Conservation (phyloP, 2,329 filamentous ascomycete genomes). For the Aspergillus eucalypticola region DNA sequence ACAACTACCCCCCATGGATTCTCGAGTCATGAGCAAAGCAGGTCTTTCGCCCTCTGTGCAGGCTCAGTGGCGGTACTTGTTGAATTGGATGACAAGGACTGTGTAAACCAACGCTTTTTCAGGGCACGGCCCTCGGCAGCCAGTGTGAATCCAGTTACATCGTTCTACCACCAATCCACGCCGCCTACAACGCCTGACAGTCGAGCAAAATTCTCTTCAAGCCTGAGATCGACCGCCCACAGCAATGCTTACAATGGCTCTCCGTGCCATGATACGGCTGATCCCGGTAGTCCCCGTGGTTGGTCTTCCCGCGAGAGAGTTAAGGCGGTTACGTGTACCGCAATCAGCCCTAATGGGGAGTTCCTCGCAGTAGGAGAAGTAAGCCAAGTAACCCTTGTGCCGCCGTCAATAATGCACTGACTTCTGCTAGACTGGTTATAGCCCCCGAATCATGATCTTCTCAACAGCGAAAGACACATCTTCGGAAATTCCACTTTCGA, state of each 20-base stretch:
- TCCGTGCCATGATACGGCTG: conserved; percentile 55
- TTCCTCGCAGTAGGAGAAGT: conserved; percentile 89
- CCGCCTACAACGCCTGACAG: conserved; percentile 57
- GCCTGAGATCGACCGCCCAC: conserved; percentile 52
- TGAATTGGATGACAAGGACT: conserved; percentile 67
- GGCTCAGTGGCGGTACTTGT: conserved; percentile 92
- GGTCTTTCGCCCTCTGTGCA: conserved; percentile 82
- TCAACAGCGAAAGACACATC: conserved; percentile 73
- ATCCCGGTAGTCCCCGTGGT: conserved; percentile 65
- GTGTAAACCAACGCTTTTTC: conserved; percentile 80
- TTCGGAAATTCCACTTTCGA: conserved; percentile 78
- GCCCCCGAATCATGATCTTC: conserved; percentile 87
- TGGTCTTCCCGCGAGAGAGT: conserved; percentile 90
- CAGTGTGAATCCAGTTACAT: conserved; percentile 63
- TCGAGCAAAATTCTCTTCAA: conserved; percentile 60
- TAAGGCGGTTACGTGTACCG: conserved; percentile 89
- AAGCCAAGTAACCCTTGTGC: conserved; percentile 24
- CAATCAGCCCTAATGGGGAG: conserved; percentile 81
- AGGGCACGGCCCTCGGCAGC: conserved; percentile 73
- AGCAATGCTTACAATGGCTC: conserved; percentile 47
- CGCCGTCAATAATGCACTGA: conserved; percentile 28
- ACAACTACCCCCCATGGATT: conserved; percentile 83
- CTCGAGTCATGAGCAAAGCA: conserved; percentile 70
- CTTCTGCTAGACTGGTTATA: conserved; percentile 72
- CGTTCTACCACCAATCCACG: conserved; percentile 57